Percentiles rank a stretch among this genome's conserved stretches.
Conservation (phyloP, 371 early-diverging fungal genomes). For the Mortierella sp. region DNA sequence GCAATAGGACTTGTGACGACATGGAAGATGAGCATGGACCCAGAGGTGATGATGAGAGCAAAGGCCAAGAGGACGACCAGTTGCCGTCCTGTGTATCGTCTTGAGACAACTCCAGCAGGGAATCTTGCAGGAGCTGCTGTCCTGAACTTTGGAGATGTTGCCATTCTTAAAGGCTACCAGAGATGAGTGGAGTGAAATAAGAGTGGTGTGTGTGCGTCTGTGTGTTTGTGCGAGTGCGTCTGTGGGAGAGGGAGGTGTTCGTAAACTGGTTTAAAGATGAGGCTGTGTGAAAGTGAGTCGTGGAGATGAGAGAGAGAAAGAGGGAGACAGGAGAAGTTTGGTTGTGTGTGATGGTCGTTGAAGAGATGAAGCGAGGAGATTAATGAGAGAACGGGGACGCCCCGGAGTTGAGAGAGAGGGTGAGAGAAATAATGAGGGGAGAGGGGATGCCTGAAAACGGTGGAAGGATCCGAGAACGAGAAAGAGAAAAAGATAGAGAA, state of each 20-base stretch:
- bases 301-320: not conserved
- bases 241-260: no score
- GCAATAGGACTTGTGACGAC: constrained; percentile 18
- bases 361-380: not conserved
- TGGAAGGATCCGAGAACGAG: not conserved
- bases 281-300: not conserved
- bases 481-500: not conserved
- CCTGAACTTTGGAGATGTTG: constrained; percentile 47
- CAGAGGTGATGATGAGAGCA: constrained; percentile 36
- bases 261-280: no score
- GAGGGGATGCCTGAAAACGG: not conserved
- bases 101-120: constrained; percentile 6
- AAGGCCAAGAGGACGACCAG: constrained; percentile 35
- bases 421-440: not conserved
- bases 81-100: constrained; percentile 24
- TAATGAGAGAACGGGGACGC: no score
- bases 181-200: no score
- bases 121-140: constrained; percentile 27
- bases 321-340: not conserved
- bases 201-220: not conserved
- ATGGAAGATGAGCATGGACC: constrained; percentile 48
- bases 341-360: not conserved
- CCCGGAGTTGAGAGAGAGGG: no score
- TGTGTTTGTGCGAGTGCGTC: not conserved
- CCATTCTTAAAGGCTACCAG: constrained; percentile 18